A percentile compares a stretch with the other conserved stretches of the same genome.
These are phyloP conservation scores for Halophytophthora batemanensis DNA, from an alignment of 352 stramenopile species.

Conservation along the genomic window DNA sequence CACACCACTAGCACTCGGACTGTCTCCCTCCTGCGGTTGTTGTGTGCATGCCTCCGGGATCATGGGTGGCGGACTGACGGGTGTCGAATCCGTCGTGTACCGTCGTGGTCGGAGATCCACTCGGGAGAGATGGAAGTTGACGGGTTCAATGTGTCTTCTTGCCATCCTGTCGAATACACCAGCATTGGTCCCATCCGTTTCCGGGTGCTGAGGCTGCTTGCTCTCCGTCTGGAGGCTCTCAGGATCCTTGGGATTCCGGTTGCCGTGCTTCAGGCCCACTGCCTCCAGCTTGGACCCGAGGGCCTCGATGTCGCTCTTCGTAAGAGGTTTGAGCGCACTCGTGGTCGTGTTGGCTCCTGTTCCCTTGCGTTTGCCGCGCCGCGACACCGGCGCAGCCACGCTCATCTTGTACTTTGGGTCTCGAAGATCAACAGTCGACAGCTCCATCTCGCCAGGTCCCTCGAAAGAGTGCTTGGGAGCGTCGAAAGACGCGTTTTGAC, in stretches of 20 bases:
- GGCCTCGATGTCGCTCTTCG: not conserved
- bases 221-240: not conserved
- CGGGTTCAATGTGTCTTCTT: conserved; percentile 4
- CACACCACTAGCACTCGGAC: conserved; percentile 1
- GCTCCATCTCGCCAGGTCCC: conserved; percentile 3
- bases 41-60: not conserved
- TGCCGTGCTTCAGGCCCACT: no score
- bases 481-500: no score
- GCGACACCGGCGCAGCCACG: conserved; percentile 4
- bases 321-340: conserved; percentile 15
- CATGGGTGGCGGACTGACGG: not conserved
- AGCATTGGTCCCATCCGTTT: not conserved
- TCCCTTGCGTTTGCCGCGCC: conserved; percentile 8
- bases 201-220: not conserved
- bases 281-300: no score
- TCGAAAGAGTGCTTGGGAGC: conserved; percentile 4
- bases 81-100: conserved; percentile 11
- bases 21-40: conserved; percentile 1
- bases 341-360: conserved; percentile 1
- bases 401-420: conserved; percentile 18
- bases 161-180: not conserved
- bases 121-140: conserved; percentile 19
- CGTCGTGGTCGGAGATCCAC: conserved; percentile 15
- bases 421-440: conserved; percentile 16
- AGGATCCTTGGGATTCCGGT: no score